Percentiles rank a stretch among this genome's conserved stretches.
phyloP scores from a whole-genome alignment of 1,139 yeast genomes.

The Meyerozyma smithsonii region DNA sequence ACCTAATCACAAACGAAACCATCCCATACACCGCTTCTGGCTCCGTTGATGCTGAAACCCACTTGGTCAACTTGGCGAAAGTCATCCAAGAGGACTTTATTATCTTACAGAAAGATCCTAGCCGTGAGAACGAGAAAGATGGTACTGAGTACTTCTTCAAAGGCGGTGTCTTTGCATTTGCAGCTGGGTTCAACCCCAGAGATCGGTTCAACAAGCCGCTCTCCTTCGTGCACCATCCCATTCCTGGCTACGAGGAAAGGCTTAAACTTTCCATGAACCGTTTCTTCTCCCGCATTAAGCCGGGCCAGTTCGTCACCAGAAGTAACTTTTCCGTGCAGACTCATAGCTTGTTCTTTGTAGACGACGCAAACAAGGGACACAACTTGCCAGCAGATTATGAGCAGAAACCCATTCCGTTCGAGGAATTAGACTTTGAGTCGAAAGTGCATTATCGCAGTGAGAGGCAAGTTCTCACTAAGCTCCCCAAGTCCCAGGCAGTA shows the following conservation, averaged over 20 bases:
- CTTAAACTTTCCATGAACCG: slow-evolving; percentile 59
- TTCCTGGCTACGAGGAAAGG: slow-evolving; percentile 54
- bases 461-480: slow-evolving; percentile 55
- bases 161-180: slow-evolving; percentile 64
- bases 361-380: slow-evolving; percentile 47
- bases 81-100: slow-evolving; percentile 68
- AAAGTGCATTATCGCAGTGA: slow-evolving; percentile 58
- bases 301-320: slow-evolving; percentile 53
- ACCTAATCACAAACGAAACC: slow-evolving; percentile 36
- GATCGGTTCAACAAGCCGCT: slow-evolving; percentile 51
- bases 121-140: slow-evolving; percentile 30
- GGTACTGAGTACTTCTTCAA: slow-evolving; percentile 58
- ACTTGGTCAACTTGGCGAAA: slow-evolving; percentile 39
- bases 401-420: slow-evolving; percentile 31
- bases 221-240: slow-evolving; percentile 55
- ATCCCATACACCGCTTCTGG: slow-evolving; percentile 26
- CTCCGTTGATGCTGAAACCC: slow-evolving; percentile 20
- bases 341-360: slow-evolving; percentile 47
- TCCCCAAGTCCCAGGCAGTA: slow-evolving; percentile 51
- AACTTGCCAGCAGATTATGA: slow-evolving; percentile 25
- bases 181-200: slow-evolving; percentile 70
- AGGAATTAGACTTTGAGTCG: slow-evolving; percentile 47
- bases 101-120: slow-evolving; percentile 48
- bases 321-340: slow-evolving; percentile 62
- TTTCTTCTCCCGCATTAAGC: slow-evolving; percentile 46